These are phyloP conservation scores for Cucurbita ficifolia DNA, from an alignment of 306 rosid genomes.

Conservation along the genomic window DNA sequence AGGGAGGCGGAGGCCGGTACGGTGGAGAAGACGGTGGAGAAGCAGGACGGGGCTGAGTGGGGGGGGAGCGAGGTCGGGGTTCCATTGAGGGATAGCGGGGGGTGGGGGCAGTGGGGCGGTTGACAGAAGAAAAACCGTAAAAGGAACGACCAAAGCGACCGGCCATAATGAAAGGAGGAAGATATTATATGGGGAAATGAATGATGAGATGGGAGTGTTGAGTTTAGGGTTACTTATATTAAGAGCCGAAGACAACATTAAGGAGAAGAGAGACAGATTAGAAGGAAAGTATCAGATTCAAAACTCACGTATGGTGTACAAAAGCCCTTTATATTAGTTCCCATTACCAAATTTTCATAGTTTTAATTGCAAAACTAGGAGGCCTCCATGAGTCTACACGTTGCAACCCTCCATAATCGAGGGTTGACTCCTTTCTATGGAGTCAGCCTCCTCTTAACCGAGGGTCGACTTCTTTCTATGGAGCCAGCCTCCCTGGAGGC, in stretches of 20 bases:
- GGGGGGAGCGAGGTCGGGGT: background rate
- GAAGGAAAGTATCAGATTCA: background rate
- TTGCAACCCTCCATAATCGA: too few species aligned
- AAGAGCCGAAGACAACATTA: background rate
- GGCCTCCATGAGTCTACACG: too few species aligned
- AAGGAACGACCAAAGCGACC: background rate
- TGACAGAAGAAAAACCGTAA: background rate
- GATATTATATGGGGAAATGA: background rate
- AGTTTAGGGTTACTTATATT: background rate
- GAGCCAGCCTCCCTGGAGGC: too few species aligned
- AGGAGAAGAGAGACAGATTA: background rate
- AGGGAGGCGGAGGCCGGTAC: background rate
- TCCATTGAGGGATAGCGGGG: background rate
- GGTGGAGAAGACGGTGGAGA: background rate
- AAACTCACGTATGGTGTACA: background rate
- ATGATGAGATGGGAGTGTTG: background rate
- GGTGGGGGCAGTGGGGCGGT: background rate
- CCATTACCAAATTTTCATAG: too few species aligned
- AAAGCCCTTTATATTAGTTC: background rate
- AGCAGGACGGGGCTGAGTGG: background rate
- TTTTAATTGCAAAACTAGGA: too few species aligned
- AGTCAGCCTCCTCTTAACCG: too few species aligned
- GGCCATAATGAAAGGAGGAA: background rate
- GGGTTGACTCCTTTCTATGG: too few species aligned
- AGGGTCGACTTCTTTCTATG: too few species aligned